These are phyloP conservation scores for Neoboletus subvelutipes DNA, from an alignment of 768 basidiomycete genomes.

Conservation along the genomic window DNA sequence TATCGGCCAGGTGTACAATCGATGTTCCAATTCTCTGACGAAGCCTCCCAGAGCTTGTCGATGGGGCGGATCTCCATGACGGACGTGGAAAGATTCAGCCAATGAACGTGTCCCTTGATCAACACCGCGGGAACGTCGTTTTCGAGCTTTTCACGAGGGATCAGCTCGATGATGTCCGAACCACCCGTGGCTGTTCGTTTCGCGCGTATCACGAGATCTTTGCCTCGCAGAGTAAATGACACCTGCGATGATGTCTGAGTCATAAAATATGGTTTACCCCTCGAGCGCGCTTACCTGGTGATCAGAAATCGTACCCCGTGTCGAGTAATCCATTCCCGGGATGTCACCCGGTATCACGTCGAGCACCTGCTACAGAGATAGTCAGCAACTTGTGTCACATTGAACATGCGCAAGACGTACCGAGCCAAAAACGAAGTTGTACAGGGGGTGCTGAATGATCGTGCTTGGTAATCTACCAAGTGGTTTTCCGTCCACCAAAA, in stretches of 20 bases:
- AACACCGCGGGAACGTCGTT: slow-evolving; percentile 23
- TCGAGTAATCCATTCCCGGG: slow-evolving; percentile 4
- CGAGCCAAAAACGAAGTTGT: slow-evolving; percentile 36
- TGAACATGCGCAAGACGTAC: slow-evolving; percentile 20
- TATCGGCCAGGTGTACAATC: slow-evolving; percentile 1
- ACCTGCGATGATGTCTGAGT: slow-evolving; percentile 19
- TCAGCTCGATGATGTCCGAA: slow-evolving; percentile 12
- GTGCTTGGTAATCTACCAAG: slow-evolving; percentile 37
- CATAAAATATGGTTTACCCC: background rate
- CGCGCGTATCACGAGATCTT: slow-evolving; percentile 15
- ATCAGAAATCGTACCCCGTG: background rate
- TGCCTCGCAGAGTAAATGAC: slow-evolving; percentile 8
- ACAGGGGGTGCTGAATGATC: slow-evolving; percentile 35
- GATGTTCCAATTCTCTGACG: slow-evolving; percentile 23
- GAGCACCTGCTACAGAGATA: background rate
- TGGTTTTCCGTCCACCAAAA: slow-evolving; percentile 43
- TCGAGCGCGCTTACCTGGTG: background rate
- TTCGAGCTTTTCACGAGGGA: slow-evolving; percentile 18
- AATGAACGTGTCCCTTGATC: slow-evolving; percentile 23
- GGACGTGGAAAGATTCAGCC: slow-evolving; percentile 22
- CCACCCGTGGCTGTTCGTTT: background rate
- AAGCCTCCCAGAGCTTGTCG: slow-evolving; percentile 16
- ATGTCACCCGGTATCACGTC: background rate
- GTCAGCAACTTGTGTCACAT: background rate
- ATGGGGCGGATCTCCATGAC: slow-evolving; percentile 28